Conservation (phyloP, 2,329 filamentous ascomycete genomes). For the Zymoseptoria tritici region DNA sequence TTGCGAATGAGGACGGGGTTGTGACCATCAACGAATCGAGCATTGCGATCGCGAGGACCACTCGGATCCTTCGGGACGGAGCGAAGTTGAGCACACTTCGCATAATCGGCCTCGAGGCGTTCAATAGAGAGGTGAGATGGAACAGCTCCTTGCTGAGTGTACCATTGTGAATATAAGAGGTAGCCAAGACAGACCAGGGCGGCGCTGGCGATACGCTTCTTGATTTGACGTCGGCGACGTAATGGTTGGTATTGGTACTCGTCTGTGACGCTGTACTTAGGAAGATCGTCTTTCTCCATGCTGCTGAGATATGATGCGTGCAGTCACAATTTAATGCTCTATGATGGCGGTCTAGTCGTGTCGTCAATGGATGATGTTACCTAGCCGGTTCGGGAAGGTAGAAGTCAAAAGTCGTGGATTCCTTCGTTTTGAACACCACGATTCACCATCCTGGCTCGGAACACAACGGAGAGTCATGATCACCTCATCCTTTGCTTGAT, state of each 20-base stretch:
- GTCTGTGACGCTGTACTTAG: conserved; percentile 9
- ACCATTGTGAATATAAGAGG: conserved; percentile 5
- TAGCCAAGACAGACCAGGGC: conserved; percentile 4
- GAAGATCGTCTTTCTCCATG: conserved; percentile 14
- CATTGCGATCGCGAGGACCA: conserved; percentile 51
- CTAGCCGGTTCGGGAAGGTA: background rate
- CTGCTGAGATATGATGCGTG: background rate
- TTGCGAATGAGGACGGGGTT: conserved; percentile 58
- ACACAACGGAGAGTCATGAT: background rate
- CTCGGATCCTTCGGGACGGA: conserved; percentile 49
- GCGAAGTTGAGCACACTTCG: conserved; percentile 49
- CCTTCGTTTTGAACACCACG: background rate
- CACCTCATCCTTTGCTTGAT: background rate
- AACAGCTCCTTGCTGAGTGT: conserved; percentile 61
- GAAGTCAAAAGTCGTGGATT: background rate
- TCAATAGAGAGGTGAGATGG: conserved; percentile 63
- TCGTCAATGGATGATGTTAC: background rate
- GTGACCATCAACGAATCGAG: conserved; percentile 52
- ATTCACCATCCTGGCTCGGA: background rate
- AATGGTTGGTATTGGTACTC: background rate
- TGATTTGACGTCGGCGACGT: background rate
- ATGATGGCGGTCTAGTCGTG: background rate
- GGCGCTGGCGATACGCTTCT: background rate
- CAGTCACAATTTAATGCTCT: background rate
- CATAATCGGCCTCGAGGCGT: conserved; percentile 48